A percentile compares a stretch with the other conserved stretches of the same genome.
These are phyloP conservation scores for Fusarium sp. DNA, from an alignment of 2,329 filamentous ascomycete species.

Conservation along the genomic window DNA sequence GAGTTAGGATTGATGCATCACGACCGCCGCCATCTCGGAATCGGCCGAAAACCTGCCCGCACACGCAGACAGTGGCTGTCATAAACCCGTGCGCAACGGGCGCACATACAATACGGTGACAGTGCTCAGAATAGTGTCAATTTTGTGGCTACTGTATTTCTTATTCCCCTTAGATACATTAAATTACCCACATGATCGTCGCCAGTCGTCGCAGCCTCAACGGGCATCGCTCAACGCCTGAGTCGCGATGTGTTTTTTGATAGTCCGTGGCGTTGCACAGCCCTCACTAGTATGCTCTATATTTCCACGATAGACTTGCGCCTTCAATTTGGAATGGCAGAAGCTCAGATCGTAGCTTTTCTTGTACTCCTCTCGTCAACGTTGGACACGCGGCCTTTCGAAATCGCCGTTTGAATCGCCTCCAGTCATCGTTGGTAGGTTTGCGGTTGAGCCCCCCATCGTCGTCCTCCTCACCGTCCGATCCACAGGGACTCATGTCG, in stretches of 20 bases:
- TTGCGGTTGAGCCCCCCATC: conserved; percentile 24
- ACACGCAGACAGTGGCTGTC: conserved; percentile 1
- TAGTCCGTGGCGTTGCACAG: conserved; percentile 9
- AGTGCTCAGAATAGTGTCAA: conserved; percentile 15
- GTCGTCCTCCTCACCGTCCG: conserved; percentile 21
- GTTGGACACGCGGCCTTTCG: conserved; percentile 29
- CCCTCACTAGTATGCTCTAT: conserved; percentile 20
- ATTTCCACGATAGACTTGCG: conserved; percentile 33
- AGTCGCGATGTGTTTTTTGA: conserved; percentile 3
- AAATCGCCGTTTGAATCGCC: conserved; percentile 35
- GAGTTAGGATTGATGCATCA: conserved; percentile 1
- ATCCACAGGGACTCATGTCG: conserved; percentile 11
- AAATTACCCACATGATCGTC: conserved; percentile 4
- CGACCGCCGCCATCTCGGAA: not conserved
- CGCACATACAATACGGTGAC: not conserved
- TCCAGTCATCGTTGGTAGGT: conserved; percentile 39
- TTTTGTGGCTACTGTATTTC: not conserved
- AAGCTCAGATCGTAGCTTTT: conserved; percentile 7
- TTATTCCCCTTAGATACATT: not conserved
- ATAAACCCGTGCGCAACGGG: not conserved
- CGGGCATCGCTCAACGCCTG: conserved; percentile 1
- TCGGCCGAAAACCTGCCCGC: not conserved
- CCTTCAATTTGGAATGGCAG: conserved; percentile 24
- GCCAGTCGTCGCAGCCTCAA: not conserved
- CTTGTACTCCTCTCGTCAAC: conserved; percentile 10